Evolutionary conservation across 148 eudicot genomes (phyloP), one percentile per base, ranked within the genome.

Genomic region (Fallopia convolvulus): DNA sequence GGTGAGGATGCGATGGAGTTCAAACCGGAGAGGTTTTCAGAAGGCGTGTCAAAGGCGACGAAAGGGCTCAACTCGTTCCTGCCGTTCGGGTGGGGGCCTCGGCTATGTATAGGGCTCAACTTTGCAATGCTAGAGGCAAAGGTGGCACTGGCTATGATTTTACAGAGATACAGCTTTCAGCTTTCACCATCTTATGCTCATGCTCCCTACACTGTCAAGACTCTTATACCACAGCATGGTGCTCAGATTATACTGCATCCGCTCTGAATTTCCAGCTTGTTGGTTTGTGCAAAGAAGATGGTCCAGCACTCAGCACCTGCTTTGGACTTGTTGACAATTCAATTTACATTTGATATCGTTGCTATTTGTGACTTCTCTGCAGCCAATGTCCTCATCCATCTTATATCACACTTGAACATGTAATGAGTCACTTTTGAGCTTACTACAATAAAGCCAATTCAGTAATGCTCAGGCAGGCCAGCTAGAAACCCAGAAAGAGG

Each of bases 81-180:
- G 48, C 84, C 87, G n/a, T 84, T 81, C 46, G 82, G 84, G 10
- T 81, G 82, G 84, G 87, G 84, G 13, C 87, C 87, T 1, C 70
- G 84, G 36, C 80, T 81, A 21, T 84, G 87, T 63, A 75, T 80
- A 48, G 82, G 82, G 30, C 78, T 74, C 30, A 75, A 75, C 50
- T 80, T 80, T 53, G 74, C 82, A 20, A 77, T 80, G 4, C 26
- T 80, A 44, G 83, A 80, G 71, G 79, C 79, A 1, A 76, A 80
- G 48, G 53, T 76, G 72, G 76, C 79, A 53, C 15, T 76, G 12
- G 61, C 83, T 13, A 71, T 76, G 79, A 76, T 80, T 26, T 21
- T 80, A 20, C 83, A 68, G 79, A 70, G 70, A 52, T 80, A 76
- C 76, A 75, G 79, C 13, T 33, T 80, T 23, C 53, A 72, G 14